Base-by-base conservation (phyloP, 1,284 basidiomycete genomes). In the Fomitopsis palustris region DNA sequence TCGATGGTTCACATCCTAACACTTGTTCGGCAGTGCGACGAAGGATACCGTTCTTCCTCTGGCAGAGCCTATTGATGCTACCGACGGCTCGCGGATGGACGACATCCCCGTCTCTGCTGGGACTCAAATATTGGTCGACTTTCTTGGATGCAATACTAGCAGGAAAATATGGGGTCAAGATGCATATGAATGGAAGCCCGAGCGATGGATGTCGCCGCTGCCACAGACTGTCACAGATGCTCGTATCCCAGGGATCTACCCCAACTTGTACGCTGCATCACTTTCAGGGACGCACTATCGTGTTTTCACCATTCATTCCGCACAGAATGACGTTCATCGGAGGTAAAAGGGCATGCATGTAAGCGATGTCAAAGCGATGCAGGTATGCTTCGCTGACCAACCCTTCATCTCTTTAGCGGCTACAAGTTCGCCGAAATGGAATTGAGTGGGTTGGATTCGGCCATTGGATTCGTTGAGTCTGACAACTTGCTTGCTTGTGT, bases 131-230 rank as follows among this genome's bases (percentile, higher is more conserved):
- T 10, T 67, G 7, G 31, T 66, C n/a, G 57, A 63, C 31, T 17
- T 63, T 31, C 54, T 62, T 25, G 63, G 61, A 3, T 61, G 55
- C 14, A 67, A 67, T 54, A 49, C 21, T 3, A 63, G 61, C 60
- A 54, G 55, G 54, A 49, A 47, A 17, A 16, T 65, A 16, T 67
- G 66, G 66, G 66, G 66, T 9, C 62, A 64, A 21, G 66, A 67
- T 27, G 62, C 62, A 4, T 47, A 53, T 23, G 66, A 65, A 39
- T 67, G 66, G 66, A 64, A 62, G 43, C 66, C 66, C 3, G 64
- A 65, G 25, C 63, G 66, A 14, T 67, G 66, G 66, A 55, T 67
- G n/a, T 47, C 43, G 1, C 55, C 53, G 4, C 60, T 65, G 4
- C 64, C 64, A 0, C 12, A 17, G 0, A 49, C 49, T 0, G 47